Evolutionary conservation across 1,284 basidiomycete genomes (phyloP).

Genomic region (Irpex rosettiformis): DNA sequence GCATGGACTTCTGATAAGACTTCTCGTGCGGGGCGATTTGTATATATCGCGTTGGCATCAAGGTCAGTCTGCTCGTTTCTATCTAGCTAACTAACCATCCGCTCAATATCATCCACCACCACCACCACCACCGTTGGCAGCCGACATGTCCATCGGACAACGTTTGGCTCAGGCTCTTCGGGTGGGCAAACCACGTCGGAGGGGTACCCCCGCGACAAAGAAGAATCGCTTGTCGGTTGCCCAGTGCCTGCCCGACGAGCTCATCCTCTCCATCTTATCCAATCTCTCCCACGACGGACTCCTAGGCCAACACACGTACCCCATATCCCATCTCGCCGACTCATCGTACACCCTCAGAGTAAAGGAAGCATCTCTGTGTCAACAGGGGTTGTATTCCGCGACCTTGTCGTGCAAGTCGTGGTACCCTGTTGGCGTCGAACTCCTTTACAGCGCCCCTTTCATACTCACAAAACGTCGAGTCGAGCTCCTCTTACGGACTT

Average conservation of each 20-base stretch:
- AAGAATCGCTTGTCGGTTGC: background rate
- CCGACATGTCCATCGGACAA: background rate
- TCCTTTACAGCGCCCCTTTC: constrained; percentile 12
- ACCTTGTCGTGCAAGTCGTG: constrained; percentile 8
- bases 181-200: background rate
- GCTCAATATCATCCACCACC: background rate
- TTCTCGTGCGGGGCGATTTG: background rate
- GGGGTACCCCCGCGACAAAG: background rate
- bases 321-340: background rate
- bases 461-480: constrained; percentile 5
- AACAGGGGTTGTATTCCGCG: background rate
- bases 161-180: background rate
- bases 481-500: constrained; percentile 11
- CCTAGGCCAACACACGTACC: background rate
- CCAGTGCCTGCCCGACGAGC: constrained; percentile 7
- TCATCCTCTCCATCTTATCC: constrained; percentile 6
- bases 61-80: background rate
- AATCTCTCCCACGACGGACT: background rate
- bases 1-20: background rate
- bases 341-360: background rate
- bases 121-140: background rate
- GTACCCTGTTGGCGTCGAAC: constrained; percentile 10
- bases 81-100: background rate
- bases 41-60: background rate
- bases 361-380: background rate